Evolutionary conservation across 306 rosid species (phyloP).

Genomic region (Cicer judaicum): DNA sequence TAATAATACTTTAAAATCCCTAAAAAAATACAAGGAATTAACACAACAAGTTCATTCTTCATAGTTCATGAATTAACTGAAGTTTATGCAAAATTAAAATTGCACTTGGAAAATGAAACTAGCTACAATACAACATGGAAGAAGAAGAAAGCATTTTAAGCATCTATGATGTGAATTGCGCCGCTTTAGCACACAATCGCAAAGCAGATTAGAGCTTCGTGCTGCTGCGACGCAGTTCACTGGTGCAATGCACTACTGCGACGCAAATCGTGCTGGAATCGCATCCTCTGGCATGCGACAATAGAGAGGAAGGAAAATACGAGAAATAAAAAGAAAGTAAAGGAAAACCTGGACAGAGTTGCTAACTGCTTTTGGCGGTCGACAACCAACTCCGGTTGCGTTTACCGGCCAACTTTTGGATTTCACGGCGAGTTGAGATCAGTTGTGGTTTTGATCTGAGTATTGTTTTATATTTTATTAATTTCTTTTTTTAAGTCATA

Average conservation of each 20-base stretch:
- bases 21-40: not conserved
- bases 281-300: not conserved
- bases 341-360: not conserved
- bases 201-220: not conserved
- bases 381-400: not conserved
- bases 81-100: too few relatives aligned
- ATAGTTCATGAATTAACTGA: too few relatives aligned
- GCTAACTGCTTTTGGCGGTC: not conserved
- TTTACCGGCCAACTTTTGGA: too few relatives aligned
- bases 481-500: too few relatives aligned
- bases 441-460: too few relatives aligned
- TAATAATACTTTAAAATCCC: constrained; percentile 1
- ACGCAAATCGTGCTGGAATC: not conserved
- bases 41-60: not conserved
- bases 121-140: not conserved
- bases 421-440: too few relatives aligned
- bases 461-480: too few relatives aligned
- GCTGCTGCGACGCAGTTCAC: too few relatives aligned
- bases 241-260: not conserved
- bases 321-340: not conserved
- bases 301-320: not conserved
- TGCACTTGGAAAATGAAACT: not conserved
- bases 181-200: not conserved
- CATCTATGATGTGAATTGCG: not conserved
- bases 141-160: not conserved